phyloP scores from a whole-genome alignment of 306 rosid genomes.

The Urtica urens region DNA sequence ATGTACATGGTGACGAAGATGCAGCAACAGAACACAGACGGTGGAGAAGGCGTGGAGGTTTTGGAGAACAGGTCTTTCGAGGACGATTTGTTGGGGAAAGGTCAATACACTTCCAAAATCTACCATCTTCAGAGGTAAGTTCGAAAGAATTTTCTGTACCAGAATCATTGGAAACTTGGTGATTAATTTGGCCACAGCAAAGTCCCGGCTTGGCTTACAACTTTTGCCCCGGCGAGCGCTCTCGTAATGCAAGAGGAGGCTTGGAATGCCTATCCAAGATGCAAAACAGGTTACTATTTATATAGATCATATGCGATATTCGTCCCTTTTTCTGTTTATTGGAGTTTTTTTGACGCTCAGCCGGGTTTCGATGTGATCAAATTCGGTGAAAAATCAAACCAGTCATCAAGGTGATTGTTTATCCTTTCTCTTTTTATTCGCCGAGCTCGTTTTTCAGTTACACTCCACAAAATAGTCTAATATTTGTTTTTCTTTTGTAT shows the following conservation, averaged over 20 bases:
- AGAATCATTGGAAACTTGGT: too few relatives aligned
- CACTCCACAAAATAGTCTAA: neutral
- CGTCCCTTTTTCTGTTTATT: neutral
- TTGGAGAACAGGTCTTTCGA: conserved; percentile 25
- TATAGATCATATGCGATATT: neutral
- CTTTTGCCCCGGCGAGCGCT: conserved; percentile 36
- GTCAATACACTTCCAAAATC: conserved; percentile 31
- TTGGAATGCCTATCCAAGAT: conserved; percentile 42
- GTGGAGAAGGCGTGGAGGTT: conserved; percentile 32
- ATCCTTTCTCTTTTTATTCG: neutral
- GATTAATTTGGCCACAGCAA: conserved; percentile 23
- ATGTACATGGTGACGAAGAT: conserved; percentile 32
- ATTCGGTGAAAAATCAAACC: conserved; percentile 6
- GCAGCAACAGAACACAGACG: conserved; percentile 35
- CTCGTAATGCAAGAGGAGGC: conserved; percentile 42
- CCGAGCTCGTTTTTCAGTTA: conserved; percentile 1
- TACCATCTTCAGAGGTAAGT: conserved; percentile 38
- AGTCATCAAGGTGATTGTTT: conserved; percentile 27
- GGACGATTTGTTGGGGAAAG: conserved; percentile 31
- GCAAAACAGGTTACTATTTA: conserved; percentile 32
- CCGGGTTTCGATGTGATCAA: conserved; percentile 8
- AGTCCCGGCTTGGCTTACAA: conserved; percentile 35
- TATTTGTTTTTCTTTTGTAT: conserved; percentile 4
- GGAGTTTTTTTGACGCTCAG: conserved; percentile 6
- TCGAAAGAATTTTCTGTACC: neutral